Conservation (phyloP, 352 stramenopile species). For the Salisapilia sapeloensis region DNA sequence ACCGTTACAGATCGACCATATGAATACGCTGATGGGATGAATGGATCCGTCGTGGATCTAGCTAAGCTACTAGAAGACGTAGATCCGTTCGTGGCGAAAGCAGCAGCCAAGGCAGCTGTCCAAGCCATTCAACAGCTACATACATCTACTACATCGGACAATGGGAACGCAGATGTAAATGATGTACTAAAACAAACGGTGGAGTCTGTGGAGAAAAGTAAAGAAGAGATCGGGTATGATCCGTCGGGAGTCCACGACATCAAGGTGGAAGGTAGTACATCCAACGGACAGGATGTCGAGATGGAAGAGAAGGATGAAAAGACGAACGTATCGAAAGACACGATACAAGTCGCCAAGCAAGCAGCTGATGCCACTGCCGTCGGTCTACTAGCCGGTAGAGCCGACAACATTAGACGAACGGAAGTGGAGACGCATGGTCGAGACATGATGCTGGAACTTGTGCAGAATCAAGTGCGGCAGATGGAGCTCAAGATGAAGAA, state of each 20-base stretch:
- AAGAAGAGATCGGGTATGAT: neutral
- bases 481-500: conserved; percentile 72
- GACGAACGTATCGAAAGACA: conserved; percentile 20
- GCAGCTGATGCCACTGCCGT: conserved; percentile 36
- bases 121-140: conserved; percentile 45
- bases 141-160: conserved; percentile 10
- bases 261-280: conserved; percentile 13
- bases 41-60: conserved; percentile 35
- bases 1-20: conserved; percentile 8
- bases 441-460: conserved; percentile 31
- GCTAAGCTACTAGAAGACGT: conserved; percentile 28
- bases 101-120: conserved; percentile 45
- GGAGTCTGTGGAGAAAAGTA: neutral
- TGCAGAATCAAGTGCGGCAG: conserved; percentile 53
- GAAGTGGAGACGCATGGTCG: conserved; percentile 21
- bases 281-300: conserved; percentile 19
- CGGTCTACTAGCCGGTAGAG: conserved; percentile 32
- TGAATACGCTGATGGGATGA: conserved; percentile 22
- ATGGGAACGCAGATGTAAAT: neutral
- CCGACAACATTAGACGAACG: conserved; percentile 22
- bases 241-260: too few species aligned
- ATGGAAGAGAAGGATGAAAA: conserved; percentile 13
- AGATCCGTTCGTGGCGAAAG: conserved; percentile 54
- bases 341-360: conserved; percentile 41
- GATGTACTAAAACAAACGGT: conserved; percentile 3